Conservation (phyloP, 2,329 filamentous ascomycete genomes). For the Colletotrichum karsti region DNA sequence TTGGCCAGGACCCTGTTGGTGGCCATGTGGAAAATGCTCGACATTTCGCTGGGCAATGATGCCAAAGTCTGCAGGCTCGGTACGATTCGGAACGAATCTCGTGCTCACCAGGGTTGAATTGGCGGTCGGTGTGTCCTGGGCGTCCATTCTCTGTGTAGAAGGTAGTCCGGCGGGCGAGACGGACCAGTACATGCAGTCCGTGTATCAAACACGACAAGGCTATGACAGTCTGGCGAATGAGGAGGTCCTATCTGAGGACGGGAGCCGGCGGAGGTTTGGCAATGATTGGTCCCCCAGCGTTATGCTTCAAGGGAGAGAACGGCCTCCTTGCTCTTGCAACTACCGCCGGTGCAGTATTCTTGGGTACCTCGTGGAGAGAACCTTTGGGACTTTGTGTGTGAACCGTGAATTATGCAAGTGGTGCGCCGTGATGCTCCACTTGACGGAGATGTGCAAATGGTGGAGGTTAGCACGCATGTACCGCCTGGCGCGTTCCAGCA, state of each 20-base stretch:
- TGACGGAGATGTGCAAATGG: conserved; percentile 17
- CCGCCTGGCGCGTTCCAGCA: conserved; percentile 3
- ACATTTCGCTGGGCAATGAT: conserved; percentile 9
- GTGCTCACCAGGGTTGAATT: conserved; percentile 18
- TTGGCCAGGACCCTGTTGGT: neutral
- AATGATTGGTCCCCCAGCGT: conserved; percentile 1
- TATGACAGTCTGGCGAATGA: conserved; percentile 4
- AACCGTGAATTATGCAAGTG: neutral
- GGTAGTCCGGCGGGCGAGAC: conserved; percentile 20
- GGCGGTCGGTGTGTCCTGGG: conserved; percentile 21
- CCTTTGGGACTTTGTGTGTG: too few relatives aligned
- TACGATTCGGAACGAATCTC: conserved; percentile 20
- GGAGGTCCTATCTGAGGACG: neutral
- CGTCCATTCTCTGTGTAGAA: conserved; percentile 3
- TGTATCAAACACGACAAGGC: conserved; percentile 12
- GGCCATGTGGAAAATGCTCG: conserved; percentile 1
- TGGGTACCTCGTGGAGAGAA: neutral
- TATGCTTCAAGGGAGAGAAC: neutral
- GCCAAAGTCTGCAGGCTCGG: conserved; percentile 14
- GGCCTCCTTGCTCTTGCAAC: neutral
- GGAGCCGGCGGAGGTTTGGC: neutral
- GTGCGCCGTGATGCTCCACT: neutral
- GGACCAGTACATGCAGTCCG: conserved; percentile 4
- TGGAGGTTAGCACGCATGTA: conserved; percentile 16
- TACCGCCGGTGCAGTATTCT: neutral